phyloP scores from a whole-genome alignment of 2,329 filamentous ascomycete genomes.

The Acrocalymma vagum region DNA sequence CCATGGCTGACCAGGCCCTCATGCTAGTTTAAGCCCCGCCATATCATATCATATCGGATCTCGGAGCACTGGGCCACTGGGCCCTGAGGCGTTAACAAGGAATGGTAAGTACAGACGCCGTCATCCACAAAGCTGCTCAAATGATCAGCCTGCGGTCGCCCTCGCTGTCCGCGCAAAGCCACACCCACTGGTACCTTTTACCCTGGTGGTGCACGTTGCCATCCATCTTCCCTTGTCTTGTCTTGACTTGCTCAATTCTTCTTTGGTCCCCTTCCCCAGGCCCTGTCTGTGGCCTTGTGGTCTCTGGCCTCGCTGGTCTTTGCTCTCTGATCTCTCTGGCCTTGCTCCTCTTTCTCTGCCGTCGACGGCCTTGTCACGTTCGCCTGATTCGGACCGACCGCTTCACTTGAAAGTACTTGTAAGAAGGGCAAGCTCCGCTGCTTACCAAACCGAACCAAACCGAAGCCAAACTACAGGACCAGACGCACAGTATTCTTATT shows the following conservation, averaged over 20 bases:
- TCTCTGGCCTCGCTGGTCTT: too few relatives aligned
- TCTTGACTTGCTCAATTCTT: too few relatives aligned
- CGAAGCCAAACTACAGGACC: too few relatives aligned
- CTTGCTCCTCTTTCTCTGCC: conserved; percentile 28
- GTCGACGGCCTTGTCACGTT: conserved; percentile 24
- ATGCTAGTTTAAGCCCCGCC: conserved; percentile 40
- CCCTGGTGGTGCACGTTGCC: neutral
- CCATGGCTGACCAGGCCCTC: conserved; percentile 40
- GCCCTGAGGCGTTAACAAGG: too few relatives aligned
- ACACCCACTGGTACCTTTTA: too few relatives aligned
- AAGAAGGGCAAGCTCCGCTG: too few relatives aligned
- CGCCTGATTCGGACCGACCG: conserved; percentile 42
- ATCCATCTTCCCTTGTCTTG: neutral
- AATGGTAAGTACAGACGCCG: too few relatives aligned
- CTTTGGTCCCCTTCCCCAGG: conserved; percentile 22
- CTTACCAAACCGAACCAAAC: too few relatives aligned
- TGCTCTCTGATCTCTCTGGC: too few relatives aligned
- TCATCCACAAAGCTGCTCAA: conserved; percentile 23
- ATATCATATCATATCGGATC: conserved; percentile 43
- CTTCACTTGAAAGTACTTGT: too few relatives aligned
- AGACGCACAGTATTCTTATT: too few relatives aligned
- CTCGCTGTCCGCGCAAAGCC: conserved; percentile 43
- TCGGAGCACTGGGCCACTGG: conserved; percentile 47
- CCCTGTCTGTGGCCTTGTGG: too few relatives aligned
- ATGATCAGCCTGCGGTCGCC: conserved; percentile 24